A percentile compares a stretch with the other conserved stretches of the same genome.
Conservation (phyloP, 257 asterid species). For the Leptodermis oblonga region DNA sequence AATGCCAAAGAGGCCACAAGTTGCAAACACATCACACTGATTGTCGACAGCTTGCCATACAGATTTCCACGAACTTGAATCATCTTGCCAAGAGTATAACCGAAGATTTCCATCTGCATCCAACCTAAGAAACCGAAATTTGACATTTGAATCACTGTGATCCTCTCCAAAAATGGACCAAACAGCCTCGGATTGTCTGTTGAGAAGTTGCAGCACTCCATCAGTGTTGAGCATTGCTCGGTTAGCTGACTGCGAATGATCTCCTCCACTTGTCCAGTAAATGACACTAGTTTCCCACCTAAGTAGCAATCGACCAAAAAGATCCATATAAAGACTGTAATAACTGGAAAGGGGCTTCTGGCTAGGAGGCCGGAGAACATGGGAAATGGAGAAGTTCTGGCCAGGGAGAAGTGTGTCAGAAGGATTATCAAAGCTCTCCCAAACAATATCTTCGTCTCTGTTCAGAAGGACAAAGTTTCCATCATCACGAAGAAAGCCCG, state of each 20-base stretch:
- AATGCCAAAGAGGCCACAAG: slow-evolving; percentile 35
- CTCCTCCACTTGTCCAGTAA: slow-evolving; percentile 36
- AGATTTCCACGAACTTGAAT: slow-evolving; percentile 35
- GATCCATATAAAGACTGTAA: slow-evolving; percentile 33
- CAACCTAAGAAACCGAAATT: slow-evolving; percentile 41
- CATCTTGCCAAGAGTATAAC: slow-evolving; percentile 39
- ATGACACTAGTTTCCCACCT: slow-evolving; percentile 38
- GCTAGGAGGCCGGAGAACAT: slow-evolving; percentile 32
- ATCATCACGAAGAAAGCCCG: slow-evolving; percentile 33
- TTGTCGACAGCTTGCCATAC: slow-evolving; percentile 42
- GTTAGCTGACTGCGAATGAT: slow-evolving; percentile 18
- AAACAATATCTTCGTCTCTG: slow-evolving; percentile 17
- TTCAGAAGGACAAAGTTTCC: slow-evolving; percentile 34
- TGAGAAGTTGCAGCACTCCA: slow-evolving; percentile 32
- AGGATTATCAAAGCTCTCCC: slow-evolving; percentile 40
- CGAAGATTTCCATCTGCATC: slow-evolving; percentile 48
- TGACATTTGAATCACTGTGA: slow-evolving; percentile 31
- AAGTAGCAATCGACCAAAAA: slow-evolving; percentile 36
- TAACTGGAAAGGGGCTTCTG: slow-evolving; percentile 29
- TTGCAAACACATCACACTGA: slow-evolving; percentile 44
- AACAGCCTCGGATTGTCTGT: slow-evolving; percentile 24
- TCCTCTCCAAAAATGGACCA: slow-evolving; percentile 37
- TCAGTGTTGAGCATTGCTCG: slow-evolving; percentile 22
- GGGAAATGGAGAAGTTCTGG: slow-evolving; percentile 32
- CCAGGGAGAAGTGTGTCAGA: slow-evolving; percentile 38